These are phyloP conservation scores for Rutstroemia sp. DNA, from an alignment of 2,329 filamentous ascomycete species.

Conservation along the genomic window DNA sequence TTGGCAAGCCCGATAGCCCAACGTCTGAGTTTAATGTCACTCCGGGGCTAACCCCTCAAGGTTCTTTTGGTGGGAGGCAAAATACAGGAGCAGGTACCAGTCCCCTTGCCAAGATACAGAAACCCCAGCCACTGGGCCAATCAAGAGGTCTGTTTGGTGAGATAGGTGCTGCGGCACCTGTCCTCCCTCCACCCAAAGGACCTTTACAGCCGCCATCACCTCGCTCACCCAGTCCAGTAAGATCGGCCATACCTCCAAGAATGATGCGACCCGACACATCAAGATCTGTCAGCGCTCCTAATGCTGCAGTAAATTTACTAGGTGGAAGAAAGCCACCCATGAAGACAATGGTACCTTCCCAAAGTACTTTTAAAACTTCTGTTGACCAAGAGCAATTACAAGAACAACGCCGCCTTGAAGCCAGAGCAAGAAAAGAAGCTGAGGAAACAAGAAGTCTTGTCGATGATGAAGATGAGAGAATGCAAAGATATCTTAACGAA, in stretches of 20 bases:
- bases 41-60: conserved; percentile 47
- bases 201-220: conserved; percentile 57
- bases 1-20: conserved; percentile 56
- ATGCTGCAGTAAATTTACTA: conserved; percentile 49
- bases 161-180: conserved; percentile 42
- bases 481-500: conserved; percentile 55
- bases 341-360: conserved; percentile 42
- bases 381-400: conserved; percentile 23
- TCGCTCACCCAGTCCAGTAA: conserved; percentile 65
- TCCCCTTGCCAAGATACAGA: conserved; percentile 39
- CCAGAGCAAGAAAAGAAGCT: conserved; percentile 47
- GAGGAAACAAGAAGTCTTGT: conserved; percentile 50
- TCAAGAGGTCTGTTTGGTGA: conserved; percentile 45
- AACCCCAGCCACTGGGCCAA: conserved; percentile 36
- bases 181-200: conserved; percentile 44
- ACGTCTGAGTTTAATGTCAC: conserved; percentile 39
- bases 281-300: conserved; percentile 54
- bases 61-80: conserved; percentile 47
- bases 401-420: conserved; percentile 24
- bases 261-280: conserved; percentile 41
- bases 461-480: conserved; percentile 63
- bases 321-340: conserved; percentile 38
- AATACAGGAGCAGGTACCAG: conserved; percentile 31
- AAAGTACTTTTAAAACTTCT: conserved; percentile 19
- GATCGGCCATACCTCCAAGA: conserved; percentile 47